Evolutionary conservation across 345 rosid genomes (phyloP).

Genomic region (Hibiscus trionum): DNA sequence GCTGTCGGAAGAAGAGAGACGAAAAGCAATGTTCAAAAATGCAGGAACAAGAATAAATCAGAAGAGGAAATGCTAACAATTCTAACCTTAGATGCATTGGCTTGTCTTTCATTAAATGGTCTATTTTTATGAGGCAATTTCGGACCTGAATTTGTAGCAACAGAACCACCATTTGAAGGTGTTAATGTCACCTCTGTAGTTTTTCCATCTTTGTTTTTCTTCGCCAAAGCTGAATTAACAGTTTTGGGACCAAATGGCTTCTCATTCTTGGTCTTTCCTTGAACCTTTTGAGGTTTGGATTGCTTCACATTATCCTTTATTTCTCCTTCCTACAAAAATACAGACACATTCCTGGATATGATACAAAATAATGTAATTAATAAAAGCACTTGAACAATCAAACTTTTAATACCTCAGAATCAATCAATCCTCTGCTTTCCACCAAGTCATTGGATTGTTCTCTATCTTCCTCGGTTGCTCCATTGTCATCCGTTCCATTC

Average conservation of each 20-base stretch:
- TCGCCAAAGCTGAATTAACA: constrained; percentile 29
- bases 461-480: constrained; percentile 18
- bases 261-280: constrained; percentile 42
- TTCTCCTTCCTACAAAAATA: constrained; percentile 36
- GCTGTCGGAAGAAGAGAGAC: constrained; percentile 32
- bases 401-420: constrained; percentile 35
- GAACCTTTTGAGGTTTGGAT: constrained; percentile 33
- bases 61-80: constrained; percentile 3
- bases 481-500: constrained; percentile 33
- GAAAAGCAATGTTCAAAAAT: constrained; percentile 25
- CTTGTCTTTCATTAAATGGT: constrained; percentile 44
- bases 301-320: constrained; percentile 27
- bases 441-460: constrained; percentile 15
- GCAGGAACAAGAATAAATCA: not conserved
- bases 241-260: constrained; percentile 35
- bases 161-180: constrained; percentile 48
- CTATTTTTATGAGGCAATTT: constrained; percentile 46
- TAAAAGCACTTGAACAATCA: constrained; percentile 5
- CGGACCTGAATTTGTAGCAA: constrained; percentile 25
- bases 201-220: constrained; percentile 42
- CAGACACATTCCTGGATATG: constrained; percentile 1
- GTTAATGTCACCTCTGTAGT: constrained; percentile 23
- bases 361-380: not conserved
- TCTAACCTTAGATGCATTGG: constrained; percentile 38
- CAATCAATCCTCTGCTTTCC: constrained; percentile 27